Evolutionary conservation across 768 basidiomycete genomes (phyloP).

Genomic region (Coprinopsis cinerea): DNA sequence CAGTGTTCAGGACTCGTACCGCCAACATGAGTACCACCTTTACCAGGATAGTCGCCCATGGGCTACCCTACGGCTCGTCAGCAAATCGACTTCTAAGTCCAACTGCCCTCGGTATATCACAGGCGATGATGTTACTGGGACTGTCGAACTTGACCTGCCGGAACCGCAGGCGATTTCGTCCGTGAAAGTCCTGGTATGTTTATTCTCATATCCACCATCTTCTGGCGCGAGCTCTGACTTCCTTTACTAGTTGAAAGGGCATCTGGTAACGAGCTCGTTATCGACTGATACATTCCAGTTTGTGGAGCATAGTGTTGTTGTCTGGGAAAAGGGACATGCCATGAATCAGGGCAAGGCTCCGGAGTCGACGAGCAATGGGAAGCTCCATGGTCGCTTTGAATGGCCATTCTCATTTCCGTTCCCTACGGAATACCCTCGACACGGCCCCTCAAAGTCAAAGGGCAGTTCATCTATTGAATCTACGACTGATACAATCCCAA

Average conservation of each 20-base stretch:
- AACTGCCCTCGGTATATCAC: constrained; percentile 6
- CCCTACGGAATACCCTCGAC: constrained; percentile 18
- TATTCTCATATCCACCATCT: background rate
- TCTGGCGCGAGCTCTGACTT: background rate
- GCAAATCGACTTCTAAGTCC: background rate
- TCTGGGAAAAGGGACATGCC: constrained; percentile 23
- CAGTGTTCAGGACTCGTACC: background rate
- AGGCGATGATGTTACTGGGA: constrained; percentile 4
- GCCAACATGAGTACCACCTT: background rate
- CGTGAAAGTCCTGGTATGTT: constrained; percentile 3
- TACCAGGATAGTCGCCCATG: background rate
- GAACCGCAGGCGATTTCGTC: constrained; percentile 3
- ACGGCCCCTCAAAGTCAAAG: constrained; percentile 6
- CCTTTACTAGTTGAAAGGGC: constrained; percentile 19
- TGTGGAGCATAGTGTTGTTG: constrained; percentile 15
- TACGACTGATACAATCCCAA: background rate
- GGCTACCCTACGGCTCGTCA: constrained; percentile 1
- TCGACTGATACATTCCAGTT: constrained; percentile 17
- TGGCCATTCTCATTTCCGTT: constrained; percentile 29
- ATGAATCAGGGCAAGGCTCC: constrained; percentile 3
- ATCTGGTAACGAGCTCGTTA: constrained; percentile 17
- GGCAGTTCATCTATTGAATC: background rate
- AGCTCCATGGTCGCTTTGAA: constrained; percentile 21
- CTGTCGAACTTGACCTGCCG: background rate
- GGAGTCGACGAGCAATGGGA: constrained; percentile 12